phyloP scores from a whole-genome alignment of 371 early-diverging fungal genomes.

The Lichtheimia ornata region DNA sequence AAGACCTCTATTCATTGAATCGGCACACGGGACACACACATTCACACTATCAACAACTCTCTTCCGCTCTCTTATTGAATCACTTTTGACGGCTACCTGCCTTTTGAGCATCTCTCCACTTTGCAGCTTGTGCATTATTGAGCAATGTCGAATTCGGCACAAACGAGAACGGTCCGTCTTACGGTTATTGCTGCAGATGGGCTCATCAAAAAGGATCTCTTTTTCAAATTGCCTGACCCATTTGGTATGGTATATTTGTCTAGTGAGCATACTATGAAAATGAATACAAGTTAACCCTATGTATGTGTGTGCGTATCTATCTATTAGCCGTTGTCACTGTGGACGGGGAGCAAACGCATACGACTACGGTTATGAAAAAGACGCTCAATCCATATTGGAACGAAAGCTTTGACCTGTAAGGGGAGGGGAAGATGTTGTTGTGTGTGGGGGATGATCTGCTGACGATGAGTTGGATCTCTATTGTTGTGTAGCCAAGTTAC shows the following conservation, averaged over 20 bases:
- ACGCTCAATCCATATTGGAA: constrained; percentile 86
- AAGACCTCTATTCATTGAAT: too few relatives aligned
- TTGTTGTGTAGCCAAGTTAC: constrained; percentile 60
- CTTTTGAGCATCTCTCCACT: not conserved
- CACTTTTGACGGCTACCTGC: too few relatives aligned
- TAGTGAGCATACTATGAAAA: not conserved
- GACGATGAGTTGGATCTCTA: not conserved
- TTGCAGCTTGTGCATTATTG: constrained; percentile 1
- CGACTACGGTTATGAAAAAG: constrained; percentile 75
- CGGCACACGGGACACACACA: too few relatives aligned
- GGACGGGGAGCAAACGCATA: constrained; percentile 82
- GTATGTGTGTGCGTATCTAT: too few relatives aligned
- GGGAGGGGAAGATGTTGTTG: constrained; percentile 2
- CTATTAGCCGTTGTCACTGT: constrained; percentile 89
- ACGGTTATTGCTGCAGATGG: constrained; percentile 92
- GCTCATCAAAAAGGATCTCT: constrained; percentile 87
- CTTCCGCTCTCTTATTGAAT: too few relatives aligned
- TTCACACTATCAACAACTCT: too few relatives aligned
- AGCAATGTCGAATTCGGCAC: constrained; percentile 33
- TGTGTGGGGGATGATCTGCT: not conserved
- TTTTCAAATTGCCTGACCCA: constrained; percentile 58
- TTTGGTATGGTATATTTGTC: constrained; percentile 61
- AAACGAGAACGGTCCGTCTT: constrained; percentile 41
- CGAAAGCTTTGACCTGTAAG: constrained; percentile 71
- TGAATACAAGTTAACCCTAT: constrained; percentile 6